Base-by-base conservation (phyloP, 805 yeast genomes). In the Brettanomyces naardenensis region DNA sequence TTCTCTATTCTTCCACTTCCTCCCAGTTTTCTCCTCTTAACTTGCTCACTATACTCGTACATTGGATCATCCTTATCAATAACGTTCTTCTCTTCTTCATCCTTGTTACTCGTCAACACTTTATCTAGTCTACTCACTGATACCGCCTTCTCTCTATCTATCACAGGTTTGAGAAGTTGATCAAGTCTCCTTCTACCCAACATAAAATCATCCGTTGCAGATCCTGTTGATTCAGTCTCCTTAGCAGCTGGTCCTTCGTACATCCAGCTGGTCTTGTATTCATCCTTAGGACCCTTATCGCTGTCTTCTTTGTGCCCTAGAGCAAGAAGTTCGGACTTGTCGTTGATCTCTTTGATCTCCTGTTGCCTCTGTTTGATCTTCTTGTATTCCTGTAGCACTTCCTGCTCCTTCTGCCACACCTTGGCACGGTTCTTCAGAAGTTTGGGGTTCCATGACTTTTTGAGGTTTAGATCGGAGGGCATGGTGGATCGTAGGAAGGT, bases 381-480 rank as follows among this genome's bases (percentile, higher is more conserved):
- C 46, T 73, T 72, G 34, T 79, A 71, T 50, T 85, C 94, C n/a
- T 72, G 71, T 5, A 86, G 61, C 6, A 82, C 78, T 29, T 80
- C 80, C 53, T 85, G 88, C 52, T 92, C 97, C 38, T 66, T 69
- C 46, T 77, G 69, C 90, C 95, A 82, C 26, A 90, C 89, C 51
- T 80, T 83, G 46, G 79, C 80, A 60, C 80, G 87, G 66, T 90
- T 90, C 56, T 81, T 84, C 54, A 84, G 65, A 36, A 86, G 67
- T 33, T 82, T 89, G 3, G 98, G 97, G 58, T 90, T 87, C 98
- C 97, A 90, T 44, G 97, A 90, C 57, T 90, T 90, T 63, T 90
- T 83, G 39, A 89, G 60, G 56, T 90, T 90, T 44, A 90, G 68
- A 58, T 89, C 95, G 4, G 88, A 85, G 1, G 88, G 84, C 59